phyloP scores from a whole-genome alignment of 78 protist genomes.

The Anaeramoeba flamelloides region DNA sequence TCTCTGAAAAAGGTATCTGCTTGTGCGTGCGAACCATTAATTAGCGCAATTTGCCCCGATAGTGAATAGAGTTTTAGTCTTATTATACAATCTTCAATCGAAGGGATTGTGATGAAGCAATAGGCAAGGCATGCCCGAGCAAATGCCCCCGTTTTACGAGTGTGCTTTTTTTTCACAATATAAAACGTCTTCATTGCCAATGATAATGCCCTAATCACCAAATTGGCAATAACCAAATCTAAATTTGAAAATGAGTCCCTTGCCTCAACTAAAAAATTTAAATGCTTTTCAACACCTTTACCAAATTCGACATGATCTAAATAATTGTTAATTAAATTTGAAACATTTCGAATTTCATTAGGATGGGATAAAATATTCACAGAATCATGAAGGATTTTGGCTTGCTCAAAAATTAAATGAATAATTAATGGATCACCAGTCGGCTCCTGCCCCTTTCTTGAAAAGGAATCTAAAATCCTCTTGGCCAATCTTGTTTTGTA shows the following conservation, averaged over 20 bases:
- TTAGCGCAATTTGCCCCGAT: slow-evolving; percentile 29
- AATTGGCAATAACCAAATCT: slow-evolving; percentile 38
- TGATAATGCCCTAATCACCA: slow-evolving; percentile 25
- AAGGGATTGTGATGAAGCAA: slow-evolving; percentile 55
- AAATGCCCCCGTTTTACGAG: slow-evolving; percentile 41
- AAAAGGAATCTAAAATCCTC: not conserved
- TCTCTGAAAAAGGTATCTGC: slow-evolving; percentile 52
- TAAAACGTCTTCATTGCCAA: slow-evolving; percentile 26
- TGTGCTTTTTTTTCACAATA: slow-evolving; percentile 41
- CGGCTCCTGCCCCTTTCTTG: too few species aligned
- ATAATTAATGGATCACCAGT: slow-evolving; percentile 41
- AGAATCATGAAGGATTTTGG: slow-evolving; percentile 50
- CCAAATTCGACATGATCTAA: slow-evolving; percentile 42
- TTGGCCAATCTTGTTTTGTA: slow-evolving; percentile 28
- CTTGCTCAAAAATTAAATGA: slow-evolving; percentile 35
- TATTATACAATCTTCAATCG: slow-evolving; percentile 39
- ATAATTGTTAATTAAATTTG: slow-evolving; percentile 28
- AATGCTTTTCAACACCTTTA: slow-evolving; percentile 44
- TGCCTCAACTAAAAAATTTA: slow-evolving; percentile 53
- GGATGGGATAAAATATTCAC: slow-evolving; percentile 31
- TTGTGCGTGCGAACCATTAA: slow-evolving; percentile 49
- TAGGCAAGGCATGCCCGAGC: slow-evolving; percentile 54
- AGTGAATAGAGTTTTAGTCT: slow-evolving; percentile 36
- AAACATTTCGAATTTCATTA: slow-evolving; percentile 50
- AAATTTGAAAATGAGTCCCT: slow-evolving; percentile 41